A percentile compares a stretch with the other conserved stretches of the same genome.
phyloP scores from a whole-genome alignment of 1,284 basidiomycete species.

The Melampsora americana region DNA sequence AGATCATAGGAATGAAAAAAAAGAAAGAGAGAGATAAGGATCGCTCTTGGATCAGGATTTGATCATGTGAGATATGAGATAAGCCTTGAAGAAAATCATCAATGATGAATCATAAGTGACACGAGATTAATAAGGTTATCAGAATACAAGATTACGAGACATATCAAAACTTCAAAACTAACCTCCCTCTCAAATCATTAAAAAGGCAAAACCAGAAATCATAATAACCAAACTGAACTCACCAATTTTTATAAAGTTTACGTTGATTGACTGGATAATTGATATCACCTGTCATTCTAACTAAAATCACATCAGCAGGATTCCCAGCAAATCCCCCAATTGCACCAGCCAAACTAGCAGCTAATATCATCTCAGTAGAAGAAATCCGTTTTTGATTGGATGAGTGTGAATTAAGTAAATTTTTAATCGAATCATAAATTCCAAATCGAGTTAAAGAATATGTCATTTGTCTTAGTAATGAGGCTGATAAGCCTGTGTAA shows the following conservation, averaged over 20 bases:
- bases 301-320: conserved; percentile 43
- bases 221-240: not conserved
- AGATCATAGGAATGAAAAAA: not conserved
- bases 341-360: conserved; percentile 40
- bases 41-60: not conserved
- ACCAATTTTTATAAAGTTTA: conserved; percentile 43
- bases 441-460: conserved; percentile 89
- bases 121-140: too few species aligned
- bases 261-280: conserved; percentile 29
- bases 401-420: conserved; percentile 57
- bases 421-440: conserved; percentile 87
- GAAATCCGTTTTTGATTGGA: conserved; percentile 16
- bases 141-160: too few species aligned
- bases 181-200: too few species aligned
- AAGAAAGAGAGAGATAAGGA: not conserved
- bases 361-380: conserved; percentile 10
- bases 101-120: not conserved
- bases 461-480: conserved; percentile 86
- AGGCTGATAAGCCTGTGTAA: conserved; percentile 81
- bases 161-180: too few species aligned
- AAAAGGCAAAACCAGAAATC: not conserved
- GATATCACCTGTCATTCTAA: conserved; percentile 42
- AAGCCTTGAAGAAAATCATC: not conserved
- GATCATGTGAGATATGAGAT: too few species aligned
- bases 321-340: conserved; percentile 43